Conservation (phyloP, 495 filamentous ascomycete species). For the Trichoderma asperelloides region DNA sequence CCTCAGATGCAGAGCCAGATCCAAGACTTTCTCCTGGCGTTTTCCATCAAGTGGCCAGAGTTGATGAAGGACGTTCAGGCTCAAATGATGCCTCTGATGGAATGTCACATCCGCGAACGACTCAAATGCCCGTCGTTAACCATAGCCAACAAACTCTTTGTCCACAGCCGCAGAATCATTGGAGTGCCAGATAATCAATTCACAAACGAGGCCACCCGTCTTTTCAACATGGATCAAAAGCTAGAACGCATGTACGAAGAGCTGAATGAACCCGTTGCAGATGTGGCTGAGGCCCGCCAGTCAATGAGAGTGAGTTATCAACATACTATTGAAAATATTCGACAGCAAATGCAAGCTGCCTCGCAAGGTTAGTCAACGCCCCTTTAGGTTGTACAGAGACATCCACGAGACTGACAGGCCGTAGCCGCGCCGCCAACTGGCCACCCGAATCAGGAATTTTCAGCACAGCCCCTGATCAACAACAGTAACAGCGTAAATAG, state of each 20-base stretch:
- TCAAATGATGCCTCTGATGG: not conserved
- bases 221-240: not conserved
- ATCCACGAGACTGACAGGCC: too few relatives aligned
- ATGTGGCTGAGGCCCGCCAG: not conserved
- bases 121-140: not conserved
- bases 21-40: slow-evolving; percentile 25
- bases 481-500: not conserved
- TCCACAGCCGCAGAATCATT: not conserved
- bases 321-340: not conserved
- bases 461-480: not conserved
- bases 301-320: not conserved
- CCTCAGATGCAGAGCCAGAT: slow-evolving; percentile 13
- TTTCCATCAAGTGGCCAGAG: slow-evolving; percentile 26
- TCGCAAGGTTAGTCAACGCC: too few relatives aligned
- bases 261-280: not conserved
- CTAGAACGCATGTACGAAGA: not conserved
- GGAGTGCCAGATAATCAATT: not conserved
- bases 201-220: not conserved
- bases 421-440: too few relatives aligned
- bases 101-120: not conserved
- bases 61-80: slow-evolving; percentile 9
- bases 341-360: not conserved
- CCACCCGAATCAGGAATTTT: too few relatives aligned
- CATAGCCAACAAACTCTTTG: not conserved
- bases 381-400: too few relatives aligned